A percentile compares a stretch with the other conserved stretches of the same genome.
These are phyloP conservation scores for Eutreptiella sp. DNA, from an alignment of 208 protist genomes.

Conservation along the genomic window DNA sequence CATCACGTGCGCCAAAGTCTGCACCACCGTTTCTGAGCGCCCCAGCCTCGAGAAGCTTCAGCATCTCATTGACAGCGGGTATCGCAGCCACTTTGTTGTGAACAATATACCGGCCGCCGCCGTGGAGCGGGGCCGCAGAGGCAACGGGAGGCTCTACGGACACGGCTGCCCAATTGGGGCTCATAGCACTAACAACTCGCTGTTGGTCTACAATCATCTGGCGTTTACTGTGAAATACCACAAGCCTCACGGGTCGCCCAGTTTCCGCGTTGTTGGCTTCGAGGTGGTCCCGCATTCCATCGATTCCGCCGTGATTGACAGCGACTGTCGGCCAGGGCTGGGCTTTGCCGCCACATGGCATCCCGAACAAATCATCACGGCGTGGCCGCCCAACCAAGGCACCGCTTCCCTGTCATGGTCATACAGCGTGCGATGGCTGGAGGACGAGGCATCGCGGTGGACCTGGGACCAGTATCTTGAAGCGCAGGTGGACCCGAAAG, in stretches of 20 bases:
- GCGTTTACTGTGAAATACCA: conserved; percentile 44
- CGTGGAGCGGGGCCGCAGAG: conserved; percentile 6
- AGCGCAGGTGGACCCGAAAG: conserved; percentile 55
- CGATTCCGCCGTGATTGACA: no score
- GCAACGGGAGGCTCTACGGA: conserved; percentile 2
- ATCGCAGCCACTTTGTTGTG: conserved; percentile 40
- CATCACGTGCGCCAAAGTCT: conserved; percentile 41
- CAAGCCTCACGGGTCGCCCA: no score
- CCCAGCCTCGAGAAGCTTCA: conserved; percentile 26
- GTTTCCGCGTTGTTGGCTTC: conserved; percentile 46
- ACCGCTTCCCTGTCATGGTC: no score
- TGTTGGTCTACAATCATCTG: conserved; percentile 51
- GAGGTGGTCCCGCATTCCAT: conserved; percentile 33
- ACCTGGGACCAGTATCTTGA: conserved; percentile 93
- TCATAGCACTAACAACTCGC: conserved; percentile 19
- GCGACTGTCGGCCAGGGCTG: no score
- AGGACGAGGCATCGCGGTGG: conserved; percentile 70
- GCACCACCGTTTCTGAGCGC: background rate
- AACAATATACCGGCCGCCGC: conserved; percentile 42
- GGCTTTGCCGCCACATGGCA: no score
- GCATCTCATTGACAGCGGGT: conserved; percentile 33
- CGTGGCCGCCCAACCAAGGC: no score
- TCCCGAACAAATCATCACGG: no score
- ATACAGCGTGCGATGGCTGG: conserved; percentile 67
- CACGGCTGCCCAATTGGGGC: conserved; percentile 26